These are phyloP conservation scores for Pichia pseudocactophila DNA, from an alignment of 805 yeast species.

Conservation along the genomic window DNA sequence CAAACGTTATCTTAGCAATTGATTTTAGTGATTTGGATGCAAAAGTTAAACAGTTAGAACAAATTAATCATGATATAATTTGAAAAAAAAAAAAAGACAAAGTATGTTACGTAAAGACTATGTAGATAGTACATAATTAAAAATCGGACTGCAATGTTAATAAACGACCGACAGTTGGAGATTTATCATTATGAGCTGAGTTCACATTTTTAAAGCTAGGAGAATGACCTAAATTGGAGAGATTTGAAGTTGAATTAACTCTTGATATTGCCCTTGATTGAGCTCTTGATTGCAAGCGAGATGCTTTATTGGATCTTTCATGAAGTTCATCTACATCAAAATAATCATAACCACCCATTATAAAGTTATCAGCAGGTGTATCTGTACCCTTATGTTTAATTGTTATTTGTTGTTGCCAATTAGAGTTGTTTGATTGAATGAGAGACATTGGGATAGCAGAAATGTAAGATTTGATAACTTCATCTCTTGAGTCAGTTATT, in stretches of 20 bases:
- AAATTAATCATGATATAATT: conserved; percentile 15
- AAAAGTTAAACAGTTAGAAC: conserved; percentile 15
- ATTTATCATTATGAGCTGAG: background rate
- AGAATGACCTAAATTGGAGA: conserved; percentile 9
- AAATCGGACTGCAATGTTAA: conserved; percentile 19
- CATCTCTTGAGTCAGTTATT: conserved; percentile 12
- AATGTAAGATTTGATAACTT: conserved; percentile 21
- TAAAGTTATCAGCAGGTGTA: conserved; percentile 20
- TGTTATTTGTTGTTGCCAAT: conserved; percentile 7
- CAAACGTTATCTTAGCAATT: conserved; percentile 37
- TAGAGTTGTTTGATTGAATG: conserved; percentile 23
- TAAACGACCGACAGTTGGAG: conserved; percentile 19
- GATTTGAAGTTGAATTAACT: conserved; percentile 13
- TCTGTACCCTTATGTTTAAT: background rate
- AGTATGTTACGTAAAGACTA: background rate
- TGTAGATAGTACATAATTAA: conserved; percentile 5
- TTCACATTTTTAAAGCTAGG: conserved; percentile 10
- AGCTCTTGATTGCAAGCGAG: conserved; percentile 21
- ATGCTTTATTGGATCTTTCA: conserved; percentile 32
- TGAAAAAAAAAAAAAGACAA: background rate
- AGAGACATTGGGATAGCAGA: conserved; percentile 28
- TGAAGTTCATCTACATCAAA: conserved; percentile 50
- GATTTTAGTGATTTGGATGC: conserved; percentile 35
- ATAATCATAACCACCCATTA: conserved; percentile 53
- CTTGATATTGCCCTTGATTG: conserved; percentile 23